phyloP scores from a whole-genome alignment of 805 yeast genomes.

The Ogataea trehaloabstinens region DNA sequence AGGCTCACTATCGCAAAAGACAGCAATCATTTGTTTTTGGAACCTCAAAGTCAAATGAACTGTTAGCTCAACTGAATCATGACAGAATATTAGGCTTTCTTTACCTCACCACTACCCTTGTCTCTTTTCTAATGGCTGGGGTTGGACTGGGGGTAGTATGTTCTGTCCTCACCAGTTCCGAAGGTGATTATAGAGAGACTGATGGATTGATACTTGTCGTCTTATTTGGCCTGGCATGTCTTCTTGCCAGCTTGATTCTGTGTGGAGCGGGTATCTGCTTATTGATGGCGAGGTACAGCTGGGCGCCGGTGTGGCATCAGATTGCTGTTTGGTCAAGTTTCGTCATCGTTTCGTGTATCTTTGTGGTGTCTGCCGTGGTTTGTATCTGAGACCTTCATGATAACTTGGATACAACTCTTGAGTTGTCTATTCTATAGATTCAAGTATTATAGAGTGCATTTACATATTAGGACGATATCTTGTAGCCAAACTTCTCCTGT shows the following conservation, averaged over 20 bases:
- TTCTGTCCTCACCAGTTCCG: slow-evolving; percentile 17
- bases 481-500: slow-evolving; percentile 32
- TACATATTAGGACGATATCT: slow-evolving; percentile 5
- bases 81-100: slow-evolving; percentile 44
- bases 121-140: slow-evolving; percentile 41
- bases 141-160: slow-evolving; percentile 43
- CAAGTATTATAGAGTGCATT: no score
- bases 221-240: slow-evolving; percentile 38
- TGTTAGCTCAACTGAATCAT: slow-evolving; percentile 30
- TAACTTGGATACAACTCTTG: no score
- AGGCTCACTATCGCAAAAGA: slow-evolving; percentile 4
- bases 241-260: slow-evolving; percentile 40
- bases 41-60: slow-evolving; percentile 12
- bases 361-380: slow-evolving; percentile 39
- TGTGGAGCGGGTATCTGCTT: slow-evolving; percentile 44
- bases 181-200: slow-evolving; percentile 7
- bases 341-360: slow-evolving; percentile 37
- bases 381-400: slow-evolving; percentile 13
- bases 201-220: slow-evolving; percentile 25
- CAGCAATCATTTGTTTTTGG: slow-evolving; percentile 13
- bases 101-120: slow-evolving; percentile 38
- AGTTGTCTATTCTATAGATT: background rate
- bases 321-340: slow-evolving; percentile 42
- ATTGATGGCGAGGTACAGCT: slow-evolving; percentile 37
- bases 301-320: slow-evolving; percentile 42